Evolutionary conservation across 371 early-diverging fungal genomes (phyloP).

Genomic region (Paraphysoderma sedebokerense): DNA sequence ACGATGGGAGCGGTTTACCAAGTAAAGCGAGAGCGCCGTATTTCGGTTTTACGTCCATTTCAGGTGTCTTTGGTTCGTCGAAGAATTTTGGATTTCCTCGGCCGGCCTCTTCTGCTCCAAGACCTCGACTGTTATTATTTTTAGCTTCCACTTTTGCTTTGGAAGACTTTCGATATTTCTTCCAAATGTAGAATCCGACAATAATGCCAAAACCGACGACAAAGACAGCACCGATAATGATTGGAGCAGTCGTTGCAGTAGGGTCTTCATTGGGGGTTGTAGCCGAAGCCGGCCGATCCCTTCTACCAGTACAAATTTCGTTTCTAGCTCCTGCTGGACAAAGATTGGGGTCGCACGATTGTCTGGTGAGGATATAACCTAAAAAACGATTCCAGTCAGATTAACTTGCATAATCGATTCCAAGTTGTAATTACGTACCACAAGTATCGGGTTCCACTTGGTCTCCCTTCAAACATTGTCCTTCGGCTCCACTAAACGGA

Average conservation of each 20-base stretch:
- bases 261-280: not conserved
- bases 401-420: too few species aligned
- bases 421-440: not conserved
- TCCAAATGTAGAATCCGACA: not conserved
- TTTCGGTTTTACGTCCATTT: too few species aligned
- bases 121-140: too few species aligned
- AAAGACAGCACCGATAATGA: not conserved
- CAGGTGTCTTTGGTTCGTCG: not conserved
- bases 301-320: too few species aligned
- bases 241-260: not conserved
- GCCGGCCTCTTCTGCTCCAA: too few species aligned
- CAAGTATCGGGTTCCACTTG: too few species aligned
- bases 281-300: not conserved
- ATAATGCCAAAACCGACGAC: not conserved
- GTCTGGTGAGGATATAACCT: too few species aligned
- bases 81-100: not conserved
- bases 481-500: too few species aligned
- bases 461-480: too few species aligned
- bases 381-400: too few species aligned
- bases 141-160: not conserved
- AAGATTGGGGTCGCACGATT: not conserved
- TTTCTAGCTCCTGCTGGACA: not conserved
- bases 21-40: too few species aligned
- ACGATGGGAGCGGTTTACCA: not conserved
- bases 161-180: not conserved